These are phyloP conservation scores for Colletotrichum sublineola DNA, from an alignment of 2,329 filamentous ascomycete genomes.

Conservation along the genomic window DNA sequence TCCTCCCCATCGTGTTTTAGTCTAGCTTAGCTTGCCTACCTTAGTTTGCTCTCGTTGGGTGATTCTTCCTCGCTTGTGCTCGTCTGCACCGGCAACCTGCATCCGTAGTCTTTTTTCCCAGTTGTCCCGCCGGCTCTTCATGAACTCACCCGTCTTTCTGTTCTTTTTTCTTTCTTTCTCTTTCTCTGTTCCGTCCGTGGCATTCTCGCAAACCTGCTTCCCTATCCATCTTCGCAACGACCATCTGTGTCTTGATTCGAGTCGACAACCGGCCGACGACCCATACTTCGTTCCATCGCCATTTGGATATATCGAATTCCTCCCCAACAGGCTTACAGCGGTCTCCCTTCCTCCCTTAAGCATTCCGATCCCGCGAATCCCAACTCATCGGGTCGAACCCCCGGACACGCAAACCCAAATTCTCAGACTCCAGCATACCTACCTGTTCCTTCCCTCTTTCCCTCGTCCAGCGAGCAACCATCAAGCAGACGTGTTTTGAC, in stretches of 20 bases:
- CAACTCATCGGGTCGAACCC: constrained; percentile 13
- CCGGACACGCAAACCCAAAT: constrained; percentile 19
- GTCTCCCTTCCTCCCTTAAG: neutral
- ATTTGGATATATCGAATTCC: neutral
- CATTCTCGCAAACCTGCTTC: constrained; percentile 1
- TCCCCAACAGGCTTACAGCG: neutral
- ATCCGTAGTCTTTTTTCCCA: neutral
- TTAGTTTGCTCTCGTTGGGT: neutral
- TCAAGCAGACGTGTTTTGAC: constrained; percentile 4
- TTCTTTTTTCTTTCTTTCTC: neutral
- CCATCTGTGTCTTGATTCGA: neutral
- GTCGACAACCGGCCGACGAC: neutral
- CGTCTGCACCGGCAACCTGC: neutral
- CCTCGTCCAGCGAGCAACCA: neutral
- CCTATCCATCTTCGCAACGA: neutral
- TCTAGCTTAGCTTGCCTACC: neutral
- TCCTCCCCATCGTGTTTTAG: neutral
- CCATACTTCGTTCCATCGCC: neutral
- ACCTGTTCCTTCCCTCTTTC: neutral
- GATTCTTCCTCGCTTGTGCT: constrained; percentile 6
- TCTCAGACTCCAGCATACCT: neutral
- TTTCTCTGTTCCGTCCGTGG: neutral
- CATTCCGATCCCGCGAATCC: neutral
- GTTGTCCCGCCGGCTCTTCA: neutral
- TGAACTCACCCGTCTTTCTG: neutral